A percentile compares a stretch with the other conserved stretches of the same genome.
These are phyloP conservation scores for Boletus eberwhitei DNA, from an alignment of 768 basidiomycete genomes.

Conservation along the genomic window DNA sequence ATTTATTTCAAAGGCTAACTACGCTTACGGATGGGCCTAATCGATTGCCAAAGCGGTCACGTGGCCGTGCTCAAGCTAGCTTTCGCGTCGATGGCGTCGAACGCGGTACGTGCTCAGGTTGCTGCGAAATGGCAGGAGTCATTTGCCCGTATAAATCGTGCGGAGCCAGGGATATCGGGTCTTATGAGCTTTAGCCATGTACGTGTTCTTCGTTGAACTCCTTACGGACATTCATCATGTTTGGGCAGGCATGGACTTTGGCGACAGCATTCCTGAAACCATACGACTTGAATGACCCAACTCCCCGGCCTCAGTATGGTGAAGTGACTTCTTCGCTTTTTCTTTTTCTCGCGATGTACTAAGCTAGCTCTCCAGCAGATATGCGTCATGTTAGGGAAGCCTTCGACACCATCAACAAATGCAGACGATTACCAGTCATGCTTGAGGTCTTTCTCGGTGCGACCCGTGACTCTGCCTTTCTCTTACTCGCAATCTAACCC, in stretches of 20 bases:
- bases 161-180: slow-evolving; percentile 59
- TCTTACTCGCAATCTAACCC: neutral
- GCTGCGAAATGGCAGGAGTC: slow-evolving; percentile 70
- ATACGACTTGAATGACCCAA: slow-evolving; percentile 44
- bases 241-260: slow-evolving; percentile 57
- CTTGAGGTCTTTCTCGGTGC: slow-evolving; percentile 71
- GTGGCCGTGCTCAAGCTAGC: slow-evolving; percentile 21
- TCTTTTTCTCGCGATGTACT: neutral
- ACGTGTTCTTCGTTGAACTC: neutral
- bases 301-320: slow-evolving; percentile 32
- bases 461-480: slow-evolving; percentile 14
- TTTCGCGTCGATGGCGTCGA: slow-evolving; percentile 47
- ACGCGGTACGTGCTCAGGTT: slow-evolving; percentile 62
- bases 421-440: slow-evolving; percentile 57
- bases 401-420: slow-evolving; percentile 55
- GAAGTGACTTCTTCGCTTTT: neutral
- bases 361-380: slow-evolving; percentile 35
- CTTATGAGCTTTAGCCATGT: slow-evolving; percentile 65
- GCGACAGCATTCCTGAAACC: slow-evolving; percentile 56
- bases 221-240: neutral
- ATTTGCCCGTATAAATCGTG: slow-evolving; percentile 59
- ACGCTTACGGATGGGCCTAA: too few species aligned
- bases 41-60: too few species aligned
- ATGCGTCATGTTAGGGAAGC: slow-evolving; percentile 49
- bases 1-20: too few species aligned